phyloP scores from a whole-genome alignment of 2,329 filamentous ascomycete species.

The Epichloe baconii region DNA sequence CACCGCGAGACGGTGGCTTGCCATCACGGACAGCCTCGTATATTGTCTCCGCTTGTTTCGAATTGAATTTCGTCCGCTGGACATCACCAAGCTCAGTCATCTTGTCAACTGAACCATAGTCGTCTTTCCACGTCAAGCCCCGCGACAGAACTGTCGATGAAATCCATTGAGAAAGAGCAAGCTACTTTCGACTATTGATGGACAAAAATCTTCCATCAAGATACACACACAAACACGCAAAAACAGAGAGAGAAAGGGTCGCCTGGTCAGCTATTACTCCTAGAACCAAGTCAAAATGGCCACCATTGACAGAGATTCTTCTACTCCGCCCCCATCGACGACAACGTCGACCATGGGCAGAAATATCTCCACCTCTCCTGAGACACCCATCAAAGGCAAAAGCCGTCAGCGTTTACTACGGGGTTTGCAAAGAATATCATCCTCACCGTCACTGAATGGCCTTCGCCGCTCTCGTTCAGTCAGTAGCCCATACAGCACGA shows the following conservation, averaged over 20 bases:
- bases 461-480: constrained; percentile 51
- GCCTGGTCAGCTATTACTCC: neutral
- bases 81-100: neutral
- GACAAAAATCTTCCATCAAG: neutral
- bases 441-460: constrained; percentile 57
- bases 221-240: neutral
- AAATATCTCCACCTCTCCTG: constrained; percentile 11
- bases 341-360: constrained; percentile 11
- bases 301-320: constrained; percentile 7
- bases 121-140: neutral
- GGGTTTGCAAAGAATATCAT: constrained; percentile 69
- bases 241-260: neutral
- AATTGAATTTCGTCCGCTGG: neutral
- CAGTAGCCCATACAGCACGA: constrained; percentile 51
- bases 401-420: constrained; percentile 58
- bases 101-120: neutral
- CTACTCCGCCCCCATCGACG: constrained; percentile 14
- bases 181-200: neutral
- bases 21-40: neutral
- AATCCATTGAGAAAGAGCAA: neutral
- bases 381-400: constrained; percentile 40
- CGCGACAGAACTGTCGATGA: neutral
- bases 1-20: constrained; percentile 2
- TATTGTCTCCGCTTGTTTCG: neutral
- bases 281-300: neutral